Base-by-base conservation (phyloP, 192 early-diverging fungal species). In the Phlyctochytrium bullatum region DNA sequence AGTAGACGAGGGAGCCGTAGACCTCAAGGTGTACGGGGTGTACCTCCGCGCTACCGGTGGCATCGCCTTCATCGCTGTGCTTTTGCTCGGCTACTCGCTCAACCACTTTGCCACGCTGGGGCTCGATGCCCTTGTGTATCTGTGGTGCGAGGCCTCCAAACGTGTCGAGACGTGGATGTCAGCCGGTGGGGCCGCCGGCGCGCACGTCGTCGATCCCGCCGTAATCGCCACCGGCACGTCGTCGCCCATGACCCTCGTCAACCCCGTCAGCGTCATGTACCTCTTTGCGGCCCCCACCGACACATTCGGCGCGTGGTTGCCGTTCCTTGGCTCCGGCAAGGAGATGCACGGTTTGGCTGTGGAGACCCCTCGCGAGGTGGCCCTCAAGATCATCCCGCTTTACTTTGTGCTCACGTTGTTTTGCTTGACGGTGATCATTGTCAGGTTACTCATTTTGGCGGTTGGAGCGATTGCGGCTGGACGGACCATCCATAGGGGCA, bases 401-500 rank as follows among this genome's bases (percentile, higher is more conserved):
- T 50, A 50, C 40, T 10, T n/a, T n/a, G 40, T 10, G 12, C n/a
- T 50, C 12, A 50, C 40, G 40, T 10, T 50, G 10, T 10, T 50
- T 10, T 50, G n/a, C 40, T n/a, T 50, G 12, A n/a, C 40, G 10
- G 10, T 50, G n/a, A n/a, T 50, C 12, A n/a, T 50, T n/a, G n/a
- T n/a, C 12, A 50, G 40, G 40, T n/a, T 63, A 12, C 70, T 76
- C 36, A 72, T 69, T 30, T 54, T 58, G 20, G 53, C 66, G 28
- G 61, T 74, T 56, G 69, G 66, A 25, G 47, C 67, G 31, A 56
- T 71, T 3, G 31, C 36, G 2, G 78, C 78, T 23, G 52, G 73
- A 0, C 25, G 68, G 0, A 30, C 29, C 1, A 27, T 80, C 12
- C 81, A 83, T 65, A 32, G 51, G 12, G 36, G 71, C n/a, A 36